Conservation (phyloP, 345 rosid genomes). For the Orychophragmus violaceus region DNA sequence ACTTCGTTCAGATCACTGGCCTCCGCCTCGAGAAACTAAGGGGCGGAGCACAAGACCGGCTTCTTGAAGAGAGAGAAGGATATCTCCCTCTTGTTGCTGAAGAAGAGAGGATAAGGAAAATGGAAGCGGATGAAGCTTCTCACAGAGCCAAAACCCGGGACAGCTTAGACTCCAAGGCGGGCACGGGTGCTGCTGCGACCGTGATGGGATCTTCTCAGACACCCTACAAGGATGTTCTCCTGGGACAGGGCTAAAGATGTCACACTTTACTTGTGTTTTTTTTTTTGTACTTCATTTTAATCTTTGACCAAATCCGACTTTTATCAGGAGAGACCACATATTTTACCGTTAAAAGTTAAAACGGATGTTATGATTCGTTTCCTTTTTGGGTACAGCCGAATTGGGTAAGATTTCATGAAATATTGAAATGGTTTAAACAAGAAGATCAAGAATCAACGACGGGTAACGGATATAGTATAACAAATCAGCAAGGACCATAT, state of each 20-base stretch:
- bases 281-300: conserved; percentile 11
- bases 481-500: neutral
- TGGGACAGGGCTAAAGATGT: conserved; percentile 20
- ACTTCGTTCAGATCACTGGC: conserved; percentile 49
- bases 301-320: too few relatives aligned
- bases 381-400: neutral
- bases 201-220: conserved; percentile 23
- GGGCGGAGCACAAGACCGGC: conserved; percentile 64
- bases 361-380: neutral
- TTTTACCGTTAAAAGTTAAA: neutral
- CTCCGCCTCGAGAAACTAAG: conserved; percentile 65
- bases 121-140: conserved; percentile 20
- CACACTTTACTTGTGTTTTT: neutral
- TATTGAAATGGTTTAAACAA: too few relatives aligned
- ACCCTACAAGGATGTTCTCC: conserved; percentile 51
- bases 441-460: neutral
- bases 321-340: neutral
- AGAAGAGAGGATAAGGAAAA: conserved; percentile 36
- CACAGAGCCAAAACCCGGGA: conserved; percentile 16
- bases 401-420: neutral
- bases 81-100: conserved; percentile 49
- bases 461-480: neutral
- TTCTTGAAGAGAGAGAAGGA: conserved; percentile 51
- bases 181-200: neutral
- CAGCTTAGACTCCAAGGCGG: neutral